Evolutionary conservation across 306 rosid genomes (phyloP).

Genomic region (Benincasa hispida): DNA sequence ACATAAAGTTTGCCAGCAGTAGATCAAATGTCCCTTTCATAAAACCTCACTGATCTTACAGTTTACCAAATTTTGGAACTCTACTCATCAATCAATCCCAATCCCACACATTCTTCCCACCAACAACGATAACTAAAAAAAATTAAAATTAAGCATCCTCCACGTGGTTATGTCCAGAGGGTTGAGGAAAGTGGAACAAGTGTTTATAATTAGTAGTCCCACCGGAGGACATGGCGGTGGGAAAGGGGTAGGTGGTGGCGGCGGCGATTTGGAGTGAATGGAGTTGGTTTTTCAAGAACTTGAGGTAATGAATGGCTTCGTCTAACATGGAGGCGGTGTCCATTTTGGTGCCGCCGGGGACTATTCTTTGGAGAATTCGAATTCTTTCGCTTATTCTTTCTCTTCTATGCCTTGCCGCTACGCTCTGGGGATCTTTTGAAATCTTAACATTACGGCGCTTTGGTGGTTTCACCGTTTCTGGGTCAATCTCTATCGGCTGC

Average conservation of each 20-base stretch:
- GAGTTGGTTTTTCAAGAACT: constrained; percentile 57
- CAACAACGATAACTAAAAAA: no score
- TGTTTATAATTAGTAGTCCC: not conserved
- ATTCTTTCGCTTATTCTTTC: constrained; percentile 78
- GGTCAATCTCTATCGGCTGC: constrained; percentile 93
- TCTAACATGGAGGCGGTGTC: constrained; percentile 92
- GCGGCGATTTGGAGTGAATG: constrained; percentile 47
- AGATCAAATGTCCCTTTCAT: not conserved
- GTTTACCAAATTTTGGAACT: not conserved
- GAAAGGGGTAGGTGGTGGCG: not conserved
- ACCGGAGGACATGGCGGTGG: not conserved
- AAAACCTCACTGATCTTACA: not conserved
- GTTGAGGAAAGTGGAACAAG: not conserved
- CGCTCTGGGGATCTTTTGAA: constrained; percentile 83
- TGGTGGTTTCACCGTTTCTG: constrained; percentile 61
- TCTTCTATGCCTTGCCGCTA: constrained; percentile 68
- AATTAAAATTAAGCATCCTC: not conserved
- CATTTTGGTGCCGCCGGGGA: constrained; percentile 83
- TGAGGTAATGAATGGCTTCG: constrained; percentile 77
- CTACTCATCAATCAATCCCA: not conserved
- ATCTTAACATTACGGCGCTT: constrained; percentile 78
- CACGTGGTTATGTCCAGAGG: not conserved
- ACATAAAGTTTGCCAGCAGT: not conserved
- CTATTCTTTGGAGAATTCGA: constrained; percentile 66
- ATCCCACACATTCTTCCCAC: no score